These are phyloP conservation scores for Warburgia ugandensis DNA, from an alignment of 164 flowering plant species.

Conservation along the genomic window DNA sequence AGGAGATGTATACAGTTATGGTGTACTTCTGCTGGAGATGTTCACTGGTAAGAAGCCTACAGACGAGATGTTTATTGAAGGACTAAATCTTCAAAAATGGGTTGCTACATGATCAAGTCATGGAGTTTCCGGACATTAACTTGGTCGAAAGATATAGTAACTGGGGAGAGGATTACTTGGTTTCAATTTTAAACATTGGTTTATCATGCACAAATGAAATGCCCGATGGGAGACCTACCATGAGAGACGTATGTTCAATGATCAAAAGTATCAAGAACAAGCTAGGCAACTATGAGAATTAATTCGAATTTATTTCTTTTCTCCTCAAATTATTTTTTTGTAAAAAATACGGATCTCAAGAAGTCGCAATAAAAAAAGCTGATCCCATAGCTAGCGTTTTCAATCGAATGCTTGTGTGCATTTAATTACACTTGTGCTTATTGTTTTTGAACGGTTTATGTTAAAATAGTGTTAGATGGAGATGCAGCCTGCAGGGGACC, in stretches of 20 bases:
- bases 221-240: neutral
- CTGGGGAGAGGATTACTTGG: neutral
- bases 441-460: too few species aligned
- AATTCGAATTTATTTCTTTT: too few species aligned
- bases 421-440: too few species aligned
- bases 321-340: too few species aligned
- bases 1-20: conserved; percentile 9
- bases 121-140: conserved; percentile 1
- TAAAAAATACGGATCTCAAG: too few species aligned
- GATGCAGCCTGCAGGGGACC: too few species aligned
- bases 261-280: neutral
- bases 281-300: too few species aligned
- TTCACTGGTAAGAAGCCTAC: conserved; percentile 3
- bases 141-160: neutral
- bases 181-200: neutral
- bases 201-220: neutral
- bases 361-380: too few species aligned
- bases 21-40: conserved; percentile 5
- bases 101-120: neutral
- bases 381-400: too few species aligned
- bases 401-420: too few species aligned
- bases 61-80: conserved; percentile 4
- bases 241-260: neutral
- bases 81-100: neutral
- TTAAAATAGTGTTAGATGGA: too few species aligned